phyloP scores from a whole-genome alignment of 2,329 filamentous ascomycete species.

The Colletotrichum noveboracense region DNA sequence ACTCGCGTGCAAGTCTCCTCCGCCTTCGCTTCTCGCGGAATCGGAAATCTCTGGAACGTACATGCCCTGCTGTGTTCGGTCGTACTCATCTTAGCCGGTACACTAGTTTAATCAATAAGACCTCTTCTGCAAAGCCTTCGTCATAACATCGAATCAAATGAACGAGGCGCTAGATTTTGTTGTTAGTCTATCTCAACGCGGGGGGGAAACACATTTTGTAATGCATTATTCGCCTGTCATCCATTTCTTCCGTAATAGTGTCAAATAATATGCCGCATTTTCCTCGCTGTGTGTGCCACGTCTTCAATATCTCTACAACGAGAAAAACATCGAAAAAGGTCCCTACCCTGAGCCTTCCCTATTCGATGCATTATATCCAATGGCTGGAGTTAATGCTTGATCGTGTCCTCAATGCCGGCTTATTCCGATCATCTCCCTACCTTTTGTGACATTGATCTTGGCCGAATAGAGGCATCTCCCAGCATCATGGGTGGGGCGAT shows the following conservation, averaged over 20 bases:
- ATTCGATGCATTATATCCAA: rapidly evolving
- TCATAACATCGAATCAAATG: rapidly evolving
- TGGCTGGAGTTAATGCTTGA: neutral
- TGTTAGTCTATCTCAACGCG: rapidly evolving
- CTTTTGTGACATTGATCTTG: rapidly evolving
- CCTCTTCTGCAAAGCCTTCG: neutral
- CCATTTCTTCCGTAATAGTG: neutral
- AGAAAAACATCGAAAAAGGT: rapidly evolving
- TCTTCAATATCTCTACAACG: neutral
- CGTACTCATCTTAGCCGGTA: neutral
- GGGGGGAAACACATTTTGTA: rapidly evolving
- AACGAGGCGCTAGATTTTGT: rapidly evolving
- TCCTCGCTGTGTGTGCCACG: rapidly evolving
- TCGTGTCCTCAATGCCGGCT: neutral
- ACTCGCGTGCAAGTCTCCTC: neutral
- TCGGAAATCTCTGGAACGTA: neutral
- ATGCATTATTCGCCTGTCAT: neutral
- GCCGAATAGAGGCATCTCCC: neutral
- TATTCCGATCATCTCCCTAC: neutral
- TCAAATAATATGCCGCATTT: neutral
- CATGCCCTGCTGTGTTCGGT: neutral
- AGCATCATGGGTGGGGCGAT: neutral
- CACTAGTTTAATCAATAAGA: neutral
- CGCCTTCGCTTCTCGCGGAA: neutral
- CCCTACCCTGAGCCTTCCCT: neutral